Percentiles rank a stretch among this genome's conserved stretches.
Evolutionary conservation across 768 basidiomycete species (phyloP).

Genomic region (Termitomyces sp.): DNA sequence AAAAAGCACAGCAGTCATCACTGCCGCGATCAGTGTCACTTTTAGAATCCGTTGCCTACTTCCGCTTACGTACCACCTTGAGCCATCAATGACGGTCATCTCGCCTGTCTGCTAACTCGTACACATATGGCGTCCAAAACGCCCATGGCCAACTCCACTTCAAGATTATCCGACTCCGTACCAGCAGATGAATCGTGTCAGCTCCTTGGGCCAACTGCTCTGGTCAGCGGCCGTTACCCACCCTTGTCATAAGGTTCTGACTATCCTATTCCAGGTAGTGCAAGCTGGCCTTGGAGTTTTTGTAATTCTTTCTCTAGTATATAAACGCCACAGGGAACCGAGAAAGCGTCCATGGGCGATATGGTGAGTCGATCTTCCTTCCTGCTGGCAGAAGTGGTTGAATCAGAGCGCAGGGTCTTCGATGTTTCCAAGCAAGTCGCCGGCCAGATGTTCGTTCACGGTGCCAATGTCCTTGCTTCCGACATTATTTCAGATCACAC

Average conservation of each 20-base stretch:
- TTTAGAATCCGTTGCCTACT: neutral
- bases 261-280: slow-evolving; percentile 59
- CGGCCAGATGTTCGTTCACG: slow-evolving; percentile 81
- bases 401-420: slow-evolving; percentile 60
- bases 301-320: slow-evolving; percentile 82
- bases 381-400: slow-evolving; percentile 4
- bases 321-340: slow-evolving; percentile 84
- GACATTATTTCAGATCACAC: slow-evolving; percentile 67
- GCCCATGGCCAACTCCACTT: neutral
- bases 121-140: slow-evolving; percentile 1
- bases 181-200: slow-evolving; percentile 51
- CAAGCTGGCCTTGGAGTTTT: slow-evolving; percentile 89
- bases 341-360: slow-evolving; percentile 89
- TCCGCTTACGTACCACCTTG: slow-evolving; percentile 12
- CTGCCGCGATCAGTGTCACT: slow-evolving; percentile 11
- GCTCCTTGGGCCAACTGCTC: slow-evolving; percentile 49
- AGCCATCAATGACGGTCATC: neutral
- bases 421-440: slow-evolving; percentile 91
- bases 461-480: slow-evolving; percentile 75
- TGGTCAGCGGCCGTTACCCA: slow-evolving; percentile 31
- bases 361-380: slow-evolving; percentile 52
- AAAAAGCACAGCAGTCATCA: neutral
- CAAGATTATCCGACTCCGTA: slow-evolving; percentile 18
- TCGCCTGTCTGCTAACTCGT: neutral
- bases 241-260: slow-evolving; percentile 43